Base-by-base conservation (phyloP, 2,329 filamentous ascomycete species). In the Elsinoe australis region DNA sequence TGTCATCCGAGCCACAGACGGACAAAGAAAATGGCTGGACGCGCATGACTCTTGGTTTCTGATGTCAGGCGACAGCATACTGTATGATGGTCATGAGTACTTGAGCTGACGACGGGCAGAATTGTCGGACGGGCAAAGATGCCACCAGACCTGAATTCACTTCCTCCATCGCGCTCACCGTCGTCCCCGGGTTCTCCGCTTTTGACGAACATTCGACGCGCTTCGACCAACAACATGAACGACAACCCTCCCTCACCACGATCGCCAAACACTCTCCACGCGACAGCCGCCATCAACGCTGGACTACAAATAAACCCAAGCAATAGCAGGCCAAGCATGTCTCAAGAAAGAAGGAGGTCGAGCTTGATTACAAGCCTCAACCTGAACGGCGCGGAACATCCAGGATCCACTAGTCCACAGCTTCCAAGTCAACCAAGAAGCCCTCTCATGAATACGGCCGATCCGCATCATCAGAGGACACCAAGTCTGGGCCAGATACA, bases 401-500 rank as follows among this genome's bases (percentile, higher is more conserved):
- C 84, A 4, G 73, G 72, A 0, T 82, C 83, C 0, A 83, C 82
- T 50, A 84, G 87, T 64, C 78, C 87, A 75, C 73, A 58, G 72
- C 76, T 53, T 63, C 71, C 63, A 47, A 65, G 65, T 1, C 6
- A 49, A 54, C 35, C 56, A 59, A 44, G 56, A 55, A 32, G 57
- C 55, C 28, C 58, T 33, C 22, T 12, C 63, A 48, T 48, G 45
- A 66, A 31, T 52, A 64, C 51, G 59, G 69, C 49, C 26, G 78
- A 80, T 55, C 76, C 79, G 12, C 74, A 79, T 55, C 82, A 85
- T 58, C 76, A 79, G 55, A 73, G 84, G 41, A 69, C 81, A 0
- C 83, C 83, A 2, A 87, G 83, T 60, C 64, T 88, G 53, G 84
- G 84, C 14, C 83, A 87, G 64, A 75, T 88, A 33, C 83, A 88